Conservation (phyloP, 805 yeast species). For the Debaryomyces tyrocola region DNA sequence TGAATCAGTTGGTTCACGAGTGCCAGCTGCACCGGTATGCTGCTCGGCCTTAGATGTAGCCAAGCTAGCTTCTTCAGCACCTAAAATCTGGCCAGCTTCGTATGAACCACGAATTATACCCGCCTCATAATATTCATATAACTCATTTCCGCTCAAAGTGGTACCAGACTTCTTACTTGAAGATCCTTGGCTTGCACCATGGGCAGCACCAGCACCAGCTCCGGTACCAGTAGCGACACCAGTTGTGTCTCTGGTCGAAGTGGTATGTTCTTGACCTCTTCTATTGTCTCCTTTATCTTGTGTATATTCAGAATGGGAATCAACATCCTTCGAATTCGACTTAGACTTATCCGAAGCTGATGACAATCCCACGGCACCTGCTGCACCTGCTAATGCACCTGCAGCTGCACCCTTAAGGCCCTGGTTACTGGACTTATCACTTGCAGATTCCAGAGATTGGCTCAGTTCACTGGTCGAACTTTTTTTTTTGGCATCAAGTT, state of each 20-base stretch:
- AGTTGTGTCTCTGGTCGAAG: not conserved
- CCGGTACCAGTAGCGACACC: conserved; percentile 1
- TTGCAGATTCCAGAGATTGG: not conserved
- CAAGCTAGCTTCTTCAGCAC: not conserved
- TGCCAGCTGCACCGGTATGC: too few relatives aligned
- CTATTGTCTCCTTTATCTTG: too few relatives aligned
- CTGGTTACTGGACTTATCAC: conserved; percentile 2
- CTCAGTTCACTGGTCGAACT: not conserved
- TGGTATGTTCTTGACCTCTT: too few relatives aligned
- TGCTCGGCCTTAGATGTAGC: not conserved
- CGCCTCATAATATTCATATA: conserved; percentile 10
- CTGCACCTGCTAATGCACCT: conserved; percentile 8
- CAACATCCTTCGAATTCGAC: too few relatives aligned
- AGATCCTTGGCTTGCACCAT: conserved; percentile 4
- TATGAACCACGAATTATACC: conserved; percentile 15
- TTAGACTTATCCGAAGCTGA: not conserved
- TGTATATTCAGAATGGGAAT: too few relatives aligned
- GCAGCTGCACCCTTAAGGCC: conserved; percentile 7
- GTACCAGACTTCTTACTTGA: not conserved
- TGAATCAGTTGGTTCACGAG: not conserved
- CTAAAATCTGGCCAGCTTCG: conserved; percentile 15
- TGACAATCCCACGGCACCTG: conserved; percentile 6
- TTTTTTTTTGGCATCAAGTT: not conserved
- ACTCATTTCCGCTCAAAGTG: conserved; percentile 1
- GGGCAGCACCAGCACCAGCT: conserved; percentile 9